phyloP scores from a whole-genome alignment of 1,284 basidiomycete species.

The Termitomyces sp. region DNA sequence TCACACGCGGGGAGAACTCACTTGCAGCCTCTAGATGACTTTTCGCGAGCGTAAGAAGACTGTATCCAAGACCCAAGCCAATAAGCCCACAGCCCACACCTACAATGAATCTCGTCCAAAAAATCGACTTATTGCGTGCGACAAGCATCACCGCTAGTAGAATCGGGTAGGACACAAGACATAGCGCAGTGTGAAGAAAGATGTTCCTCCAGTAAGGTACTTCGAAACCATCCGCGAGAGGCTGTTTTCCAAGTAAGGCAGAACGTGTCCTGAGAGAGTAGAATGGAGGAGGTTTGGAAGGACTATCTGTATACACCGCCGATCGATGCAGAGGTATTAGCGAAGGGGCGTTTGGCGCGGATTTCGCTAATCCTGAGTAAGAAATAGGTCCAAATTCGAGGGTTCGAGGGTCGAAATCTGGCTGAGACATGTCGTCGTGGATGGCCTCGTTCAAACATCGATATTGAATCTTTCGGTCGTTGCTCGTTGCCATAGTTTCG shows the following conservation, averaged over 20 bases:
- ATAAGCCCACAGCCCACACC: slow-evolving; percentile 26
- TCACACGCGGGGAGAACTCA: slow-evolving; percentile 19
- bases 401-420: slow-evolving; percentile 14
- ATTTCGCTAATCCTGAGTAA: neutral
- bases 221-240: slow-evolving; percentile 26
- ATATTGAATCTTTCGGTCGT: slow-evolving; percentile 5
- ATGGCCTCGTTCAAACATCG: slow-evolving; percentile 12
- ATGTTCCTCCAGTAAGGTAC: slow-evolving; percentile 27
- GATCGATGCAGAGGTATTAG: neutral
- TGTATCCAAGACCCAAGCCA: slow-evolving; percentile 29
- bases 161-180: slow-evolving; percentile 28
- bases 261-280: slow-evolving; percentile 8
- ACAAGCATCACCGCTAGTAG: slow-evolving; percentile 26
- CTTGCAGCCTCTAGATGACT: slow-evolving; percentile 33
- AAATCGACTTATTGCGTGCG: slow-evolving; percentile 25
- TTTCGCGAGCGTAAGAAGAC: slow-evolving; percentile 26
- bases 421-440: slow-evolving; percentile 13
- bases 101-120: slow-evolving; percentile 33
- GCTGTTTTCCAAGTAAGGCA: slow-evolving; percentile 19
- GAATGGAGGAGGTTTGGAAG: slow-evolving; percentile 4
- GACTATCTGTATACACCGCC: neutral
- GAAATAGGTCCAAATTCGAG: neutral
- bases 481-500: neutral
- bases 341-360: neutral
- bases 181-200: slow-evolving; percentile 25